Conservation (phyloP, 768 basidiomycete genomes). For the Suillus cothurnatus region DNA sequence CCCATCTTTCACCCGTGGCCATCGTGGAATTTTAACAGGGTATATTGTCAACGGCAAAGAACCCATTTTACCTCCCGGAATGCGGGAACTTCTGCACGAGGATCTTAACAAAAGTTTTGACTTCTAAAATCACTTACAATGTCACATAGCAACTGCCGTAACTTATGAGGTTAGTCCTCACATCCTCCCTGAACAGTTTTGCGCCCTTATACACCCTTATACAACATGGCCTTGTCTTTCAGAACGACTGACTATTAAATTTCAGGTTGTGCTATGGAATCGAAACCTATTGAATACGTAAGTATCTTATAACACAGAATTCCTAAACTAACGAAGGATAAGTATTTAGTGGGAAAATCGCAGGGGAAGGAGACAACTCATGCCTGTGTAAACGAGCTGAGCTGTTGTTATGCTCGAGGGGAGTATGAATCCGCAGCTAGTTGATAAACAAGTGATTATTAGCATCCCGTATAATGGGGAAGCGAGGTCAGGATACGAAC, state of each 20-base stretch:
- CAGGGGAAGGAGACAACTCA: not conserved
- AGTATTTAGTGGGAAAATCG: not conserved
- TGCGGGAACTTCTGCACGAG: conserved; percentile 82
- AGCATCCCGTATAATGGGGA: not conserved
- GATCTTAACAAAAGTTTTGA: conserved; percentile 90
- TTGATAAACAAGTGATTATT: not conserved
- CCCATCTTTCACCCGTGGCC: not conserved
- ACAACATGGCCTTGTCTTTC: not conserved
- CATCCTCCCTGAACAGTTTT: not conserved
- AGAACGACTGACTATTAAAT: not conserved
- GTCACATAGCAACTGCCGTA: not conserved
- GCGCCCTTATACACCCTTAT: not conserved
- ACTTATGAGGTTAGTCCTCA: not conserved
- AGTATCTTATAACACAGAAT: not conserved
- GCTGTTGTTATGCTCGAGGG: not conserved
- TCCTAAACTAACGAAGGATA: not conserved
- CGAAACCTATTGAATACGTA: not conserved
- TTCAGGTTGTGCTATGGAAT: not conserved
- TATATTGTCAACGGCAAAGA: conserved; percentile 53
- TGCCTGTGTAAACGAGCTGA: not conserved
- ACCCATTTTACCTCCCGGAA: conserved; percentile 85
- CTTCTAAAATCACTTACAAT: conserved; percentile 45
- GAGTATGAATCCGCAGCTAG: not conserved
- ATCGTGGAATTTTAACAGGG: conserved; percentile 31
- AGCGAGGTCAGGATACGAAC: not conserved